phyloP scores from a whole-genome alignment of 768 basidiomycete species.

The Rhodocollybia butyracea region DNA sequence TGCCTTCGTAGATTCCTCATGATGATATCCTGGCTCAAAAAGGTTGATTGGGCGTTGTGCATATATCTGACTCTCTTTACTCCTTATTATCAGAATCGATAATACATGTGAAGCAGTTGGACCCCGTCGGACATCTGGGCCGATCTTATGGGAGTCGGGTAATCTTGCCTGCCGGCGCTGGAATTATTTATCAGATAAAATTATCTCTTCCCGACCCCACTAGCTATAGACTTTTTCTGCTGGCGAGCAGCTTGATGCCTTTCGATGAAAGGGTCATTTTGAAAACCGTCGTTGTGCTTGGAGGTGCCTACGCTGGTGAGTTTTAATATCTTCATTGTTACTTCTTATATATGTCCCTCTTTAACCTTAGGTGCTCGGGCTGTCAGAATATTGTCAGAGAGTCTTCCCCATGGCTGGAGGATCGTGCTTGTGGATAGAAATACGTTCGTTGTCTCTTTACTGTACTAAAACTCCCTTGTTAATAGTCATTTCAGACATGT shows the following conservation, averaged over 20 bases:
- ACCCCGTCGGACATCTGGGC: too few species aligned
- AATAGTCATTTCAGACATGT: conserved; percentile 33
- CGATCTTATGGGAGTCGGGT: too few species aligned
- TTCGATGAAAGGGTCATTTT: neutral
- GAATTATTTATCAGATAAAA: neutral
- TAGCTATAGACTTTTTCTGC: too few species aligned
- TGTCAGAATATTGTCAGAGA: conserved; percentile 44
- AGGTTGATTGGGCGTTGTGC: too few species aligned
- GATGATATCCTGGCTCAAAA: too few species aligned
- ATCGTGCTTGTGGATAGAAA: conserved; percentile 60
- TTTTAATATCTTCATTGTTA: neutral
- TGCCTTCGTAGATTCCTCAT: too few species aligned
- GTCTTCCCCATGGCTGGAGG: conserved; percentile 49
- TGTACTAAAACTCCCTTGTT: neutral
- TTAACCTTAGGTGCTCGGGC: conserved; percentile 41
- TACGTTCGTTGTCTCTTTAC: conserved; percentile 40
- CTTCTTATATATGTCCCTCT: conserved; percentile 1
- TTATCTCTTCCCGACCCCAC: neutral
- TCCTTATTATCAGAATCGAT: too few species aligned
- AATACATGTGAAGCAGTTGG: too few species aligned
- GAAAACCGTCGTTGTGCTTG: conserved; percentile 50
- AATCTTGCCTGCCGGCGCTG: neutral
- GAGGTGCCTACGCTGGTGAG: conserved; percentile 54
- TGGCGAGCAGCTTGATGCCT: too few species aligned
- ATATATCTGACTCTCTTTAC: too few species aligned